phyloP scores from a whole-genome alignment of 805 yeast genomes.

The Wickerhamiella dianesei region DNA sequence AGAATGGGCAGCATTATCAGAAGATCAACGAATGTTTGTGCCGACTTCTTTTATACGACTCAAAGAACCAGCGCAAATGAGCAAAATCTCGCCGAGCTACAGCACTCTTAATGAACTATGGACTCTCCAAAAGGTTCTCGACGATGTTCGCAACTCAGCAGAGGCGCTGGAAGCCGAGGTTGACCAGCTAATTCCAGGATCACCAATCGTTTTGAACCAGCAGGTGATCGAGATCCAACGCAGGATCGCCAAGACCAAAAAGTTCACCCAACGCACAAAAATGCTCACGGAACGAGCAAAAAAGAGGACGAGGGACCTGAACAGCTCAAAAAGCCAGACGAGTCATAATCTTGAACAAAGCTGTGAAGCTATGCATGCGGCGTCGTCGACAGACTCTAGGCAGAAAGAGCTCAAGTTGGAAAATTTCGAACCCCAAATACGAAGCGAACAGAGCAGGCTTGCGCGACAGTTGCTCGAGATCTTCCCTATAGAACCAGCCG shows the following conservation, averaged over 20 bases:
- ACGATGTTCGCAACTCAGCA: constrained; percentile 20
- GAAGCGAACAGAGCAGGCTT: constrained; percentile 20
- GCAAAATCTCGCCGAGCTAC: constrained; percentile 13
- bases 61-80: background rate
- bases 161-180: constrained; percentile 10
- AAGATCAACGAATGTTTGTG: background rate
- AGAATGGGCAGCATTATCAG: background rate
- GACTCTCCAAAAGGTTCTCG: constrained; percentile 21
- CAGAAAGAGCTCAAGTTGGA: background rate
- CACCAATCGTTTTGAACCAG: constrained; percentile 6
- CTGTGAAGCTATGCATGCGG: background rate
- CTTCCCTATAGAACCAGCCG: constrained; percentile 24
- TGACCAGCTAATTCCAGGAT: constrained; percentile 8
- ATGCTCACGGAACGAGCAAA: background rate
- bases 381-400: background rate
- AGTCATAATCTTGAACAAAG: background rate
- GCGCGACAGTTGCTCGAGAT: constrained; percentile 20
- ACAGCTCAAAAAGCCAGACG: background rate
- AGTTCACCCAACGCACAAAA: background rate
- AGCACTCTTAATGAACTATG: constrained; percentile 21
- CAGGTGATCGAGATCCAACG: constrained; percentile 7
- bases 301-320: background rate
- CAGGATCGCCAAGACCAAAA: constrained; percentile 4
- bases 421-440: constrained; percentile 1
- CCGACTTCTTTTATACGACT: background rate